Base-by-base conservation (phyloP, 2,329 filamentous ascomycete species). In the Colletotrichum cuscutae region DNA sequence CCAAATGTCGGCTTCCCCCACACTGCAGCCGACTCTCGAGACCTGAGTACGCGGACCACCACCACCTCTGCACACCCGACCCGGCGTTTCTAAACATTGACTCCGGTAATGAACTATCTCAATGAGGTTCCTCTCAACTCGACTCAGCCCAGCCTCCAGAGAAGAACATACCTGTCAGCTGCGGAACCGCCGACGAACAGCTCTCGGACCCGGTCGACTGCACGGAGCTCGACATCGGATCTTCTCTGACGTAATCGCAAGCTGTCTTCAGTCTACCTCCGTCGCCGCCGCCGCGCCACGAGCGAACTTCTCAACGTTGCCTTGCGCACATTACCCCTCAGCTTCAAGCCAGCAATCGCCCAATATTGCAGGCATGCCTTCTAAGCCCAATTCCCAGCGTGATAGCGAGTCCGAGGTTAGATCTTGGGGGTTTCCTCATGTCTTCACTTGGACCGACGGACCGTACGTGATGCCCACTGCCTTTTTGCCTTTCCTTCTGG, bases 361-460 rank as follows among this genome's bases (percentile, higher is more conserved):
- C 15, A 49, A 8, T 12, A 22, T 15, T 13, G 52, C 26, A 32
- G 54, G 15, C 62, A 73, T 73, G 69, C 13, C 69, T n/a, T 42
- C 62, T 11, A 62, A 53, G n/a, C 26, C 46, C 13, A 63, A 28
- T 76, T 83, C 85, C 37, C 84, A 81, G 67, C 81, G 79, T 71
- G 84, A 89, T 53, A 84, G 85, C 49, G 92, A 94, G 79, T 82
- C 84, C 62, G 84, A 93, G 77, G 92, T 94, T 30, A 86, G 86
- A 46, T 89, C 88, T 1, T 94, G 92, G 92, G 92, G 92, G 1
- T 95, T 94, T 79, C 76, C 80, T 3, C 86, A 90, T 62, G 91
- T 93, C 78, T 93, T 93, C 75, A 94, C 91, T 3, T 94, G 92
- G 92, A 90, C 88, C 8, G 93, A 94, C 81, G 83, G 85, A 26